Percentiles rank a stretch among this genome's conserved stretches.
Conservation (phyloP, 768 basidiomycete genomes). For the Hypsizygus marmoreus region DNA sequence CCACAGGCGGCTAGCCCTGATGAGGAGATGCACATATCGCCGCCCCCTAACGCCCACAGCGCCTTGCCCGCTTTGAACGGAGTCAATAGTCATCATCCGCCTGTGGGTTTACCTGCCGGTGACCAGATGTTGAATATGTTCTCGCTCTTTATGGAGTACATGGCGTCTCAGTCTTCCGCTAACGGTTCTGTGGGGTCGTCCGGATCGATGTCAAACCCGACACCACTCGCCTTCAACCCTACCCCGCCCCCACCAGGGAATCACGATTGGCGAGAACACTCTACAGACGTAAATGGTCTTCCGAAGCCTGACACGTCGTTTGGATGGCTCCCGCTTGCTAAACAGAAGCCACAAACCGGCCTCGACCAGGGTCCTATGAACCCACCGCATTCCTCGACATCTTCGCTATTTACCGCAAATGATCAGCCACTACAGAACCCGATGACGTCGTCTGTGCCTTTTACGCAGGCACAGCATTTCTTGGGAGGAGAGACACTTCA, state of each 20-base stretch:
- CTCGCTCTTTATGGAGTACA: slow-evolving; percentile 24
- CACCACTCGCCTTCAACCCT: not conserved
- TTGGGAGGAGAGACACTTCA: too few relatives aligned
- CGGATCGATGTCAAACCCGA: not conserved
- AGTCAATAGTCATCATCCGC: too few relatives aligned
- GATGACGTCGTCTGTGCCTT: too few relatives aligned
- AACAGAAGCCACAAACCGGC: too few relatives aligned
- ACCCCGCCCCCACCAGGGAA: not conserved
- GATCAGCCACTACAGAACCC: too few relatives aligned
- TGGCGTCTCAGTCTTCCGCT: slow-evolving; percentile 17
- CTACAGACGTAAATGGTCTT: slow-evolving; percentile 11
- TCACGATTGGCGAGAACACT: slow-evolving; percentile 7
- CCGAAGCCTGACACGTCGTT: slow-evolving; percentile 20
- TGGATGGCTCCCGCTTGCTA: slow-evolving; percentile 19
- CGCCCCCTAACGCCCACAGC: too few relatives aligned
- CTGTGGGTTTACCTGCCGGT: not conserved
- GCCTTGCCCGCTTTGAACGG: too few relatives aligned
- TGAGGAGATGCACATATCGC: not conserved
- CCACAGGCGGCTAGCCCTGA: not conserved
- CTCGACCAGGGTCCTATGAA: too few relatives aligned
- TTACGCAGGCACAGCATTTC: too few relatives aligned
- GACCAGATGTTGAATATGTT: slow-evolving; percentile 25
- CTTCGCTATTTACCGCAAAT: too few relatives aligned
- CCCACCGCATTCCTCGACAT: too few relatives aligned
- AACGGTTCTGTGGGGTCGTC: slow-evolving; percentile 1